Conservation (phyloP, 768 basidiomycete species). For the Tricholoma terreum region DNA sequence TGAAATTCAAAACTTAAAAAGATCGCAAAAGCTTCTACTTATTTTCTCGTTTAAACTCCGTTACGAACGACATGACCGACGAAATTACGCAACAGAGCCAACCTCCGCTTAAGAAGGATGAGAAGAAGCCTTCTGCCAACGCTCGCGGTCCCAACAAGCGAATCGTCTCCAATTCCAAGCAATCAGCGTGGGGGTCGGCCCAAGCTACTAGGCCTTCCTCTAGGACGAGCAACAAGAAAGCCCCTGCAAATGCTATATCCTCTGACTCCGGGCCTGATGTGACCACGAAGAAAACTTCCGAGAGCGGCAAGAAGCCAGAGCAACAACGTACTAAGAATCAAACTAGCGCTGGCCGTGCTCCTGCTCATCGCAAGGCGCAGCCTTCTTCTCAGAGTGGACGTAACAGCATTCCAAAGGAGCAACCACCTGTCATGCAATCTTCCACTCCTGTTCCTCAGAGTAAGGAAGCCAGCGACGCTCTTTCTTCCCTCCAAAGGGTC, state of each 20-base stretch:
- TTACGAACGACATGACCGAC: constrained; percentile 90
- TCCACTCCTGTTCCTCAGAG: constrained; percentile 44
- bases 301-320: constrained; percentile 54
- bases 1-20: constrained; percentile 40
- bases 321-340: constrained; percentile 52
- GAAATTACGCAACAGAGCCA: constrained; percentile 61
- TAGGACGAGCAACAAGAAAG: constrained; percentile 64
- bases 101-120: constrained; percentile 63
- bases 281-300: constrained; percentile 55
- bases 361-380: constrained; percentile 54
- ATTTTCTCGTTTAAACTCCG: constrained; percentile 39
- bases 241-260: constrained; percentile 35
- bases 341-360: constrained; percentile 43
- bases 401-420: constrained; percentile 39
- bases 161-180: constrained; percentile 44
- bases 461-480: constrained; percentile 71
- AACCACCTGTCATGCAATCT: constrained; percentile 43
- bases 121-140: constrained; percentile 53
- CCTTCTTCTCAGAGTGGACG: constrained; percentile 59
- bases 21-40: constrained; percentile 49
- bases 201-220: constrained; percentile 61
- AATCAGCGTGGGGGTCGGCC: constrained; percentile 37
- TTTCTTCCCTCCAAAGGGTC: constrained; percentile 87
- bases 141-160: constrained; percentile 55
- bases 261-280: constrained; percentile 74